Evolutionary conservation across 139 green algal species (phyloP).

Genomic region (Auxenochlorella protothecoides): DNA sequence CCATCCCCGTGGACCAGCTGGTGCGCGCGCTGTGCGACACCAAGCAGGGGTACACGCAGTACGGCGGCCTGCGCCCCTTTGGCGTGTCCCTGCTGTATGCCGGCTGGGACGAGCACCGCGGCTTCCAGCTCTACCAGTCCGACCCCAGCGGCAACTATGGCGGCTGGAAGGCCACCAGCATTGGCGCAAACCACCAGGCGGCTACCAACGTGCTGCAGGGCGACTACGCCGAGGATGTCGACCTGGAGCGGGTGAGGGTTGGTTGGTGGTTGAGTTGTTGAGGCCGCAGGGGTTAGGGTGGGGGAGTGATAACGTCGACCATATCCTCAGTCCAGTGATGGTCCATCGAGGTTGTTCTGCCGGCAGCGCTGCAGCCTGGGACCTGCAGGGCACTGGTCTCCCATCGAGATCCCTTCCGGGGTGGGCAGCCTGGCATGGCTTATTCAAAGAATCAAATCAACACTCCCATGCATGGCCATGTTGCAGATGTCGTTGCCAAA

Average conservation of each 20-base stretch:
- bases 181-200: constrained; percentile 81
- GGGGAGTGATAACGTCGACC: too few relatives aligned
- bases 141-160: constrained; percentile 95
- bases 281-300: too few relatives aligned
- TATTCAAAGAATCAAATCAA: too few relatives aligned
- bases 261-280: neutral
- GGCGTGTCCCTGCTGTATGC: constrained; percentile 96
- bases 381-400: too few relatives aligned
- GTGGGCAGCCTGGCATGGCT: too few relatives aligned
- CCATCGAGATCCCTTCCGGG: too few relatives aligned
- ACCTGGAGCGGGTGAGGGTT: constrained; percentile 37
- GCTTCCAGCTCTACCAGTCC: constrained; percentile 96
- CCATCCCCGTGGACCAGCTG: constrained; percentile 96
- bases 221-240: constrained; percentile 81
- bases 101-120: constrained; percentile 87
- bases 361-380: neutral
- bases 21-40: constrained; percentile 88
- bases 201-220: constrained; percentile 84
- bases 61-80: constrained; percentile 92
- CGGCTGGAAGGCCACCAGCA: constrained; percentile 93
- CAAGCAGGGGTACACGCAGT: constrained; percentile 98
- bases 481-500: too few relatives aligned
- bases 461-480: too few relatives aligned
- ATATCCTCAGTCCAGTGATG: too few relatives aligned
- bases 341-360: neutral